These are phyloP conservation scores for Tothia fuscella DNA, from an alignment of 2,329 filamentous ascomycete species.

Conservation along the genomic window DNA sequence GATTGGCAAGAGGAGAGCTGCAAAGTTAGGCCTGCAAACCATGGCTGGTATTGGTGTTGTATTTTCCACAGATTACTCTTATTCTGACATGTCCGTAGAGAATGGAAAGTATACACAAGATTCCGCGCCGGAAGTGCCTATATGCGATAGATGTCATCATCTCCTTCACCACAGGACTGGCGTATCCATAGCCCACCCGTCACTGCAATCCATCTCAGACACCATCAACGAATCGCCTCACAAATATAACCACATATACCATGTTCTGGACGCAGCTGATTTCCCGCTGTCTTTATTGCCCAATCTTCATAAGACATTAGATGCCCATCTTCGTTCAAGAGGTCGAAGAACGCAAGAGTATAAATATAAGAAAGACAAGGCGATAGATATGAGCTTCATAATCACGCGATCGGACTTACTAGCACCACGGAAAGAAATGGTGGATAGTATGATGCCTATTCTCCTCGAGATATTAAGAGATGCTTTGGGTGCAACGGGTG, in stretches of 20 bases:
- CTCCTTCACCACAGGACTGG: constrained; percentile 65
- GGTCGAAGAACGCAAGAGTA: constrained; percentile 64
- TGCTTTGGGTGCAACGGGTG: constrained; percentile 55
- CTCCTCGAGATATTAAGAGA: constrained; percentile 65
- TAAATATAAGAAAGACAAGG: constrained; percentile 55
- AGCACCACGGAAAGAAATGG: constrained; percentile 69
- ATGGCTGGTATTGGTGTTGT: no score
- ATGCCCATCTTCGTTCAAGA: constrained; percentile 62
- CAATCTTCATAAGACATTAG: constrained; percentile 58
- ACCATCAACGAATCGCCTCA: constrained; percentile 83
- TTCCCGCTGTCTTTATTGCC: constrained; percentile 90
- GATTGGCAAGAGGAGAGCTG: constrained; percentile 20
- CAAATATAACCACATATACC: constrained; percentile 88
- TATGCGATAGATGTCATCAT: constrained; percentile 82
- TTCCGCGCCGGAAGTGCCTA: constrained; percentile 29
- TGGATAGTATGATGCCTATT: constrained; percentile 79
- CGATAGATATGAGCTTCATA: constrained; percentile 69
- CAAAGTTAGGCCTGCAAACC: constrained; percentile 2
- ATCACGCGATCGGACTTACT: constrained; percentile 82
- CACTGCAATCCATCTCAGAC: constrained; percentile 65
- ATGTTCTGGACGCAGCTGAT: constrained; percentile 88
- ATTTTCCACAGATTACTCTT: no score
- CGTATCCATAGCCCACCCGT: constrained; percentile 65
- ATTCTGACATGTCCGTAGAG: no score
- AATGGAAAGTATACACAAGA: no score